These are phyloP conservation scores for Oenanthe javanica DNA, from an alignment of 140 eudicot genomes.

Conservation along the genomic window DNA sequence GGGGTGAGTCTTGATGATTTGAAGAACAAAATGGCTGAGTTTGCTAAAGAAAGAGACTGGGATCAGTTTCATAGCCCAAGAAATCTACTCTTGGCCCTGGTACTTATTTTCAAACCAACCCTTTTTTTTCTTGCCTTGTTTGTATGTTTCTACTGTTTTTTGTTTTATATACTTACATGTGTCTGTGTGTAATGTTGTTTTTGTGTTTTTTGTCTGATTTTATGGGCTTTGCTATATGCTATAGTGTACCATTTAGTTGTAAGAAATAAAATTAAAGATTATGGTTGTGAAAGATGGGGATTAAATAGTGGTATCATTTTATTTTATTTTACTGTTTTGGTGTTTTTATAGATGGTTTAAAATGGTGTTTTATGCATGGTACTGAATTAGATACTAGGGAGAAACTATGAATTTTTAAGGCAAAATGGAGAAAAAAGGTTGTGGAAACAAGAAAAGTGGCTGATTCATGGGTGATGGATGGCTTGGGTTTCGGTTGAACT, in stretches of 20 bases:
- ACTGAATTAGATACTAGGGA: no score
- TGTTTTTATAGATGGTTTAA: background rate
- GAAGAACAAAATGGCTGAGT: conserved; percentile 45
- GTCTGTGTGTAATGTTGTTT: background rate
- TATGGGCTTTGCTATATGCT: no score
- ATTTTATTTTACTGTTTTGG: no score
- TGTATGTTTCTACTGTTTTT: no score
- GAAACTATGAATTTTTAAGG: background rate
- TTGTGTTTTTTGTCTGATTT: background rate
- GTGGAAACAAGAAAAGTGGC: no score
- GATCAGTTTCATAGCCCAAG: conserved; percentile 47
- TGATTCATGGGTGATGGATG: no score
- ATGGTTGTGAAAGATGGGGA: background rate
- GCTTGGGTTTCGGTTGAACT: no score
- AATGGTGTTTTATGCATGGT: background rate
- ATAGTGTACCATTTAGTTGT: no score
- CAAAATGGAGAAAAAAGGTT: background rate
- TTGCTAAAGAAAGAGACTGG: conserved; percentile 57
- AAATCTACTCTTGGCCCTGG: conserved; percentile 57
- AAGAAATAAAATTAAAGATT: no score
- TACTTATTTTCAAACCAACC: background rate
- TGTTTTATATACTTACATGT: background rate
- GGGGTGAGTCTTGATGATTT: conserved; percentile 38
- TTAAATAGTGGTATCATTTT: no score
- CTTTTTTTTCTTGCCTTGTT: no score